These are phyloP conservation scores for Fusarium sororula DNA, from an alignment of 2,329 filamentous ascomycete genomes.

Conservation along the genomic window DNA sequence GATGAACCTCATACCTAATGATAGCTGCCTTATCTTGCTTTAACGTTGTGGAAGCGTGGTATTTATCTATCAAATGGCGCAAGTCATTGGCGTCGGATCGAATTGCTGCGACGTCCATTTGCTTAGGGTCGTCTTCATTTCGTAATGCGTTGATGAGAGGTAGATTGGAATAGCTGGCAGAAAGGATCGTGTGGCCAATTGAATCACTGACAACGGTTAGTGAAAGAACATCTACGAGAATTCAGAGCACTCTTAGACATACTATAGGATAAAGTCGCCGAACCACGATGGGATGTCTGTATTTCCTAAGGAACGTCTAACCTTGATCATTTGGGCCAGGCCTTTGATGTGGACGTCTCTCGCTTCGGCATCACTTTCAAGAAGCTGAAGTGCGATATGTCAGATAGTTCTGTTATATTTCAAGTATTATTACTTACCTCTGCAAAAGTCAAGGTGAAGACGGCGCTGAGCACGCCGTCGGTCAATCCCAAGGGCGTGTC, in stretches of 20 bases:
- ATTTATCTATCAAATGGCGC: background rate
- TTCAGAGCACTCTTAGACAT: rapidly evolving
- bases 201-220: constrained; percentile 6
- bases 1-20: constrained; percentile 6
- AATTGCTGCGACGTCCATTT: background rate
- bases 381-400: constrained; percentile 2
- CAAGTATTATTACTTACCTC: background rate
- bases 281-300: background rate
- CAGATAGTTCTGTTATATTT: rapidly evolving
- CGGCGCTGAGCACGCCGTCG: constrained; percentile 33
- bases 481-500: background rate
- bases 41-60: background rate
- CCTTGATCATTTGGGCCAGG: constrained; percentile 8
- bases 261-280: constrained; percentile 15
- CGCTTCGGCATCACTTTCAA: constrained; percentile 13
- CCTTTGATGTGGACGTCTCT: constrained; percentile 24
- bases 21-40: background rate
- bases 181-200: constrained; percentile 11
- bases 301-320: constrained; percentile 1
- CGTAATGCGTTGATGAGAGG: constrained; percentile 27
- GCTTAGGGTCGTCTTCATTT: background rate
- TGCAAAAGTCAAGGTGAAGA: constrained; percentile 30
- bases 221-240: rapidly evolving
- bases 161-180: background rate
- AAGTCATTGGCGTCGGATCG: background rate